These are phyloP conservation scores for Lolium perenne DNA, from an alignment of 176 grass and related monocot species.

Conservation along the genomic window DNA sequence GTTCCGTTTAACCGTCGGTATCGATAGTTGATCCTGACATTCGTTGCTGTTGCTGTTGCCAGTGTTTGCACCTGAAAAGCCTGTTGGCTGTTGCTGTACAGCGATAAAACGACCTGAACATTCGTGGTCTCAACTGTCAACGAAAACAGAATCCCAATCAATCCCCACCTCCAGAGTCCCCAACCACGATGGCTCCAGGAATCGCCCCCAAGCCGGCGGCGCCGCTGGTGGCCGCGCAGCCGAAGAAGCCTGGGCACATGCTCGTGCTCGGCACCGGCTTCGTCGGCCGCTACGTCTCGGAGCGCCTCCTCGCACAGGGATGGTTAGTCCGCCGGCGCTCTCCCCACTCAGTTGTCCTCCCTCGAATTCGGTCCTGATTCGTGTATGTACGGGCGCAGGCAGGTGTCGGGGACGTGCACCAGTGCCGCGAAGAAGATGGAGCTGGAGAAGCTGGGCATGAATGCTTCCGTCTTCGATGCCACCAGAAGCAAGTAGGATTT, in stretches of 20 bases:
- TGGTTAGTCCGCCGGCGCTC: slow-evolving; percentile 45
- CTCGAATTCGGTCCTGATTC: neutral
- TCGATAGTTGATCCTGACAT: neutral
- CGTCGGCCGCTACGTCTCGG: slow-evolving; percentile 71
- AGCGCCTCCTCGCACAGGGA: slow-evolving; percentile 56
- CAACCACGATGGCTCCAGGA: slow-evolving; percentile 29
- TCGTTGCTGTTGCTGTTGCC: too few relatives aligned
- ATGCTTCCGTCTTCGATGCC: slow-evolving; percentile 69
- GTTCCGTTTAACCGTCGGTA: neutral
- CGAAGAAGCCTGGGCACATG: slow-evolving; percentile 47
- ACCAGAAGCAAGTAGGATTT: slow-evolving; percentile 48
- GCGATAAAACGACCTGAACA: neutral
- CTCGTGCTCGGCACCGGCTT: slow-evolving; percentile 78
- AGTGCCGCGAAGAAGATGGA: slow-evolving; percentile 54
- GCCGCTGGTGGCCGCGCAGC: slow-evolving; percentile 5
- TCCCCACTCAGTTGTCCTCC: neutral
- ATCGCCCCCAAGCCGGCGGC: neutral
- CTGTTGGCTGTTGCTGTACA: neutral
- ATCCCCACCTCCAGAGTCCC: neutral
- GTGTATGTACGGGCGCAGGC: slow-evolving; percentile 38
- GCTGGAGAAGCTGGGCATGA: slow-evolving; percentile 63
- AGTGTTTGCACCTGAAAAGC: too few relatives aligned
- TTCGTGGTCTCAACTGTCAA: neutral
- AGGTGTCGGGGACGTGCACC: slow-evolving; percentile 75
- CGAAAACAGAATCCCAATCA: neutral